Evolutionary conservation across 1,284 basidiomycete genomes (phyloP), one percentile per base, ranked within the genome.

Genomic region (Athelia sp.): DNA sequence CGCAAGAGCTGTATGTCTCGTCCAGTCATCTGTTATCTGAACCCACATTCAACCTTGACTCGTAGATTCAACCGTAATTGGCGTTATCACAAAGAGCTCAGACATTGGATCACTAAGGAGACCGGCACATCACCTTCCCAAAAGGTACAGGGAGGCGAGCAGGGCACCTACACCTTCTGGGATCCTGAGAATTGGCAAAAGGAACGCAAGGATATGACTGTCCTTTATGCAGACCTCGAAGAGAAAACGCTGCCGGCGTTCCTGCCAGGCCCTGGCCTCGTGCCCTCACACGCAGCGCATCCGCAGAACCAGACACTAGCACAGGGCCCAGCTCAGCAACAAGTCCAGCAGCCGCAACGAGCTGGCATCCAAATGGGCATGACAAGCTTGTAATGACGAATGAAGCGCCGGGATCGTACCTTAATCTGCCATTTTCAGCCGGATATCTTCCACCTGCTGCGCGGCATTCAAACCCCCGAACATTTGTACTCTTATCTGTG

Each of bases 81-180:
- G 96, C 78, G 96, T 58, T 99, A 91, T 71, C 95, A 98, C 80
- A 98, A 95, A 68, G 93, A 96, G 59, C 76, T 94, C 53, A 86
- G 90, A 54, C 74, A 96, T 56, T 99, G 96, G 96, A 82, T 98
- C 64, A 97, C 93, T 45, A 97, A 96, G 66, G 93, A 97, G 68
- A 84, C 81, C 43, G 88, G 86, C 32, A 87, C 87, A 42, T 77
- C 86, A 53, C 84, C 89, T 19, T 87, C 87, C 50, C 84, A 90
- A 62, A 95, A 96, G 72, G 87, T 93, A 23, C 81, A 79, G n/a
- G 88, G 88, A 42, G 92, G 90, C 61, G 93, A 97, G 69, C 82
- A 88, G 54, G 93, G 93, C 18, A 81, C 82, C 43, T 96, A 95
- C 70, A 90, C 92, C 43, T 92, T 88, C 73, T 96, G 93, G 83